These are phyloP conservation scores for Colletotrichum simmondsii DNA, from an alignment of 2,329 filamentous ascomycete genomes.

Conservation along the genomic window DNA sequence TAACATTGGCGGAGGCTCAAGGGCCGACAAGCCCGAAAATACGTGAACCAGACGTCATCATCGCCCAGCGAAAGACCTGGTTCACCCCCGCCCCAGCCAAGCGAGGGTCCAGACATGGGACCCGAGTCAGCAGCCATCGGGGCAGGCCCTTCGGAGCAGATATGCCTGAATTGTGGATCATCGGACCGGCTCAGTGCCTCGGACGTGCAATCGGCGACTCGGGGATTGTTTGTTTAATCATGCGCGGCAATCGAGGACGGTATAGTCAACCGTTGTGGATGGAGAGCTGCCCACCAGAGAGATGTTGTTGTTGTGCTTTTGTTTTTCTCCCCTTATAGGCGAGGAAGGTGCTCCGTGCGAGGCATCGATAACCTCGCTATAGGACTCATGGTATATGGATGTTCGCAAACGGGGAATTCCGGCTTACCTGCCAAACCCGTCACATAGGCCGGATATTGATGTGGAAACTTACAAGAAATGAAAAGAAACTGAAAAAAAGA, in stretches of 20 bases:
- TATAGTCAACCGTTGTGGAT: not conserved
- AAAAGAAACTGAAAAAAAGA: no score
- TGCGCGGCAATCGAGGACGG: not conserved
- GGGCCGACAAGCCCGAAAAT: conserved; percentile 11
- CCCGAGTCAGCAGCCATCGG: conserved; percentile 21
- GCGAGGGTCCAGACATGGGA: not conserved
- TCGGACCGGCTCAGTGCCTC: not conserved
- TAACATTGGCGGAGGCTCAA: not conserved
- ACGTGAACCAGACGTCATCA: conserved; percentile 1
- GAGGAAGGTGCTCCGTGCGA: not conserved
- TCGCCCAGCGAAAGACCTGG: not conserved
- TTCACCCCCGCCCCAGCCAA: not conserved
- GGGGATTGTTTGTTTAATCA: not conserved
- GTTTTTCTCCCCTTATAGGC: no score
- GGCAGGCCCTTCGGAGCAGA: not conserved
- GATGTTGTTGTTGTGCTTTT: not conserved
- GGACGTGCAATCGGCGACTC: not conserved
- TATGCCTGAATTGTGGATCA: not conserved
- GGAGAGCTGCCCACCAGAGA: not conserved
- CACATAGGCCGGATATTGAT: not conserved
- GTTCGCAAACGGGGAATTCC: not conserved
- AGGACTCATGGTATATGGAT: not conserved
- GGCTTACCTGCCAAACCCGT: not conserved
- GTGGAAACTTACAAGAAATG: no score
- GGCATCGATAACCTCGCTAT: not conserved